These are phyloP conservation scores for Talaromyces liani DNA, from an alignment of 495 filamentous ascomycete genomes.

Conservation along the genomic window DNA sequence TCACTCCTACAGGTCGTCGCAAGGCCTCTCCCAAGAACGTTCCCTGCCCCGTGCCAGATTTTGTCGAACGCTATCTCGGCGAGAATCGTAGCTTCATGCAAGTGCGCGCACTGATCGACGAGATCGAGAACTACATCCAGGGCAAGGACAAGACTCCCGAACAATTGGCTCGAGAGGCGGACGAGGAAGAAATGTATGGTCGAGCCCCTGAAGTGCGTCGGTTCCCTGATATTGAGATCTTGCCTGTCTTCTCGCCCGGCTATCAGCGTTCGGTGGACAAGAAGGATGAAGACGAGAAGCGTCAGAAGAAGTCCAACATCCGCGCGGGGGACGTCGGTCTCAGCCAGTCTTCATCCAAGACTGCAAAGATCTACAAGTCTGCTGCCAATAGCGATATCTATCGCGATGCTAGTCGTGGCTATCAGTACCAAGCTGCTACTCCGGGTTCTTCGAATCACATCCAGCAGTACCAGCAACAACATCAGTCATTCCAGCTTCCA, in stretches of 20 bases:
- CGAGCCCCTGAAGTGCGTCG: not conserved
- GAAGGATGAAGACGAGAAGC: conserved; percentile 8
- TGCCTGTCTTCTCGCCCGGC: conserved; percentile 41
- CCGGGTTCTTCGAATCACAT: not conserved
- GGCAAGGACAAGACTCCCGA: conserved; percentile 5
- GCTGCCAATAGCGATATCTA: not conserved
- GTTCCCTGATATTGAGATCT: conserved; percentile 63
- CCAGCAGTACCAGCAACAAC: not conserved
- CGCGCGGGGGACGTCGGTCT: not conserved
- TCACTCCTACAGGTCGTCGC: not conserved
- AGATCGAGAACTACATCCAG: conserved; percentile 16
- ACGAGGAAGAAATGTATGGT: not conserved
- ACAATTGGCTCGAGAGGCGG: conserved; percentile 7
- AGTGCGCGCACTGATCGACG: conserved; percentile 20
- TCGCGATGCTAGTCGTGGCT: not conserved
- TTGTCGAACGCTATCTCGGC: conserved; percentile 24
- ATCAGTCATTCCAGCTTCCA: not conserved
- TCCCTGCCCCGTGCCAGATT: conserved; percentile 23
- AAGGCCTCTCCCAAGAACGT: conserved; percentile 15
- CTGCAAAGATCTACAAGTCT: not conserved
- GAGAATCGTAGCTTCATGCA: conserved; percentile 22
- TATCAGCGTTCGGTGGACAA: conserved; percentile 9
- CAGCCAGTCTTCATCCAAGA: not conserved
- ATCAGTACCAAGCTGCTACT: not conserved
- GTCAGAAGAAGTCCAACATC: not conserved